A percentile compares a stretch with the other conserved stretches of the same genome.
Conservation (phyloP, 2,329 filamentous ascomycete species). For the Pseudogymnoascus sp. region DNA sequence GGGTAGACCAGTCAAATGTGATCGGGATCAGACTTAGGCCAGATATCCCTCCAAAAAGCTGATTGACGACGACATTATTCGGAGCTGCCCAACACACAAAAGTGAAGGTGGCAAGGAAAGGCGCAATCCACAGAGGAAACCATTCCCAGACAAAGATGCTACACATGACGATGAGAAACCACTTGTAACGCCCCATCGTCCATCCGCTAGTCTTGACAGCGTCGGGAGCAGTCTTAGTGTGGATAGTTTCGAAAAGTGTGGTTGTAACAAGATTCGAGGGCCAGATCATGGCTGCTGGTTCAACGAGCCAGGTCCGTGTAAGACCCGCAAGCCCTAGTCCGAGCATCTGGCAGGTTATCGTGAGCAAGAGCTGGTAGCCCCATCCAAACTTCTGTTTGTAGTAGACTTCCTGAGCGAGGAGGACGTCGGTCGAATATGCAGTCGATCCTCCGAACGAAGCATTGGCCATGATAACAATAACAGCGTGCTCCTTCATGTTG, state of each 20-base stretch:
- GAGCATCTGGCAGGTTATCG: conserved; percentile 52
- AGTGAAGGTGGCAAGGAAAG: conserved; percentile 61
- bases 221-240: conserved; percentile 34
- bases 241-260: conserved; percentile 36
- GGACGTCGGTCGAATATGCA: conserved; percentile 64
- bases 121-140: conserved; percentile 50
- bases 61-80: conserved; percentile 57
- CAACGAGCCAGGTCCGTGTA: conserved; percentile 47
- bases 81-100: conserved; percentile 65
- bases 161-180: conserved; percentile 35
- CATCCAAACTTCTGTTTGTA: conserved; percentile 61
- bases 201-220: conserved; percentile 39
- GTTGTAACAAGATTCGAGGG: conserved; percentile 45
- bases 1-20: conserved; percentile 67
- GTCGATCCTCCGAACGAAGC: conserved; percentile 15
- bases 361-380: conserved; percentile 51
- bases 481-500: conserved; percentile 61
- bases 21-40: conserved; percentile 59
- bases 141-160: conserved; percentile 44
- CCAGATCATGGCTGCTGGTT: conserved; percentile 57
- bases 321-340: conserved; percentile 57
- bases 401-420: conserved; percentile 62
- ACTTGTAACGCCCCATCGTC: conserved; percentile 37
- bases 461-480: conserved; percentile 55
- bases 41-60: conserved; percentile 60